Evolutionary conservation across 2,329 filamentous ascomycete species (phyloP).

Genomic region (Talaromyces atroroseus): DNA sequence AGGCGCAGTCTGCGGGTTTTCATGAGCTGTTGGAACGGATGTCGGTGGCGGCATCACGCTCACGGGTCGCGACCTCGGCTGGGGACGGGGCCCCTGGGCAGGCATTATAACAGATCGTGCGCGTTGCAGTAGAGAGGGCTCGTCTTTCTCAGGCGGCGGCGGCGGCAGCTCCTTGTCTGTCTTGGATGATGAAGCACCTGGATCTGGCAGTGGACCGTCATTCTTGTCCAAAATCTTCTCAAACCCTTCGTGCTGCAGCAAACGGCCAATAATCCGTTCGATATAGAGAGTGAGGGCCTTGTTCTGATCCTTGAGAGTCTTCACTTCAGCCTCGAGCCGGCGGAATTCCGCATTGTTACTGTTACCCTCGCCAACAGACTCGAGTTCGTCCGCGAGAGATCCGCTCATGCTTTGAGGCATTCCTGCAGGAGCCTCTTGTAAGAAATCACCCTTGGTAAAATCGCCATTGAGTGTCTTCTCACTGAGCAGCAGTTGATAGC

Average conservation of each 20-base stretch:
- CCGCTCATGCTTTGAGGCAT: slow-evolving; percentile 43
- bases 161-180: slow-evolving; percentile 81
- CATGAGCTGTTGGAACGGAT: slow-evolving; percentile 34
- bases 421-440: slow-evolving; percentile 50
- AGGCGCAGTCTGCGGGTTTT: slow-evolving; percentile 44
- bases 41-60: slow-evolving; percentile 38
- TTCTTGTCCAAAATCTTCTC: slow-evolving; percentile 87
- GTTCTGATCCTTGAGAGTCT: slow-evolving; percentile 82
- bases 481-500: slow-evolving; percentile 88
- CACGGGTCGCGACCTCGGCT: slow-evolving; percentile 42
- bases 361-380: slow-evolving; percentile 57
- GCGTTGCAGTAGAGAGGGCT: slow-evolving; percentile 50
- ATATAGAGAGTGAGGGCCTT: slow-evolving; percentile 97
- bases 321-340: slow-evolving; percentile 73
- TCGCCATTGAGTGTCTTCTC: slow-evolving; percentile 95
- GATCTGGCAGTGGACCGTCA: slow-evolving; percentile 40
- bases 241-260: slow-evolving; percentile 90
- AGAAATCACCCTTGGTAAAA: slow-evolving; percentile 75
- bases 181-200: slow-evolving; percentile 36
- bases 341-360: slow-evolving; percentile 51
- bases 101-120: slow-evolving; percentile 54
- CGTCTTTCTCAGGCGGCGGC: slow-evolving; percentile 56
- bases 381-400: slow-evolving; percentile 82
- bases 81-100: slow-evolving; percentile 32
- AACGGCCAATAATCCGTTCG: slow-evolving; percentile 96